Evolutionary conservation across 768 basidiomycete genomes (phyloP).

Genomic region (Termitomyces sp.): DNA sequence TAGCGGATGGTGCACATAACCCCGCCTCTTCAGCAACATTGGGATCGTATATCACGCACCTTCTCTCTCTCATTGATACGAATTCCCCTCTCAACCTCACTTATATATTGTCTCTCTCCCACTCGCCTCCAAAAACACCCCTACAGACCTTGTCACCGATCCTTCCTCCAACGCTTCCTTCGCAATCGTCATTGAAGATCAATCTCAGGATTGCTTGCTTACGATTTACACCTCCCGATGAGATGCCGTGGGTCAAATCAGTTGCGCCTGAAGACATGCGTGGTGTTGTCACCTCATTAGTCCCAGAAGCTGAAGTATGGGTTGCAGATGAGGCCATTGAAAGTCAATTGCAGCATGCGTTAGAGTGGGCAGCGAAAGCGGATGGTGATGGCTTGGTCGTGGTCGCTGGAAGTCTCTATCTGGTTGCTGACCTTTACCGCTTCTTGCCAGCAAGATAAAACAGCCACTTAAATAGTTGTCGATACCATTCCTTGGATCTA

Average conservation of each 20-base stretch:
- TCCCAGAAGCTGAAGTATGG: constrained; percentile 46
- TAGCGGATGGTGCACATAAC: constrained; percentile 96
- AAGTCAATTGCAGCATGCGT: constrained; percentile 26
- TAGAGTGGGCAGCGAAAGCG: constrained; percentile 50
- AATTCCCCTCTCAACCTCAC: constrained; percentile 39
- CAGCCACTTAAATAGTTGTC: not conserved
- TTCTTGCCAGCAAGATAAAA: constrained; percentile 19
- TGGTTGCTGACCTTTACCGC: constrained; percentile 91
- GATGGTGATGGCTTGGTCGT: constrained; percentile 49
- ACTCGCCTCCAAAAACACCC: constrained; percentile 83
- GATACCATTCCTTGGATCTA: not conserved
- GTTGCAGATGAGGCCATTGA: constrained; percentile 20
- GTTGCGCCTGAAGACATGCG: constrained; percentile 49
- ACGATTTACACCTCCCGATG: constrained; percentile 70
- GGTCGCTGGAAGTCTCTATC: constrained; percentile 88
- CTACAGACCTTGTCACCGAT: constrained; percentile 66
- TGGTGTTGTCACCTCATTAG: constrained; percentile 36
- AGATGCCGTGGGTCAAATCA: constrained; percentile 91
- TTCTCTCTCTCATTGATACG: constrained; percentile 16
- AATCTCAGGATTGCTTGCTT: constrained; percentile 48
- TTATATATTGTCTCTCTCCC: constrained; percentile 78
- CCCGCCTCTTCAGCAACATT: constrained; percentile 68
- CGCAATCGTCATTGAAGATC: constrained; percentile 21
- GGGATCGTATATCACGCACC: constrained; percentile 53
- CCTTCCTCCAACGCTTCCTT: constrained; percentile 35